Base-by-base conservation (phyloP, 169 alveolate genomes). In the Eimeria necatrix region DNA sequence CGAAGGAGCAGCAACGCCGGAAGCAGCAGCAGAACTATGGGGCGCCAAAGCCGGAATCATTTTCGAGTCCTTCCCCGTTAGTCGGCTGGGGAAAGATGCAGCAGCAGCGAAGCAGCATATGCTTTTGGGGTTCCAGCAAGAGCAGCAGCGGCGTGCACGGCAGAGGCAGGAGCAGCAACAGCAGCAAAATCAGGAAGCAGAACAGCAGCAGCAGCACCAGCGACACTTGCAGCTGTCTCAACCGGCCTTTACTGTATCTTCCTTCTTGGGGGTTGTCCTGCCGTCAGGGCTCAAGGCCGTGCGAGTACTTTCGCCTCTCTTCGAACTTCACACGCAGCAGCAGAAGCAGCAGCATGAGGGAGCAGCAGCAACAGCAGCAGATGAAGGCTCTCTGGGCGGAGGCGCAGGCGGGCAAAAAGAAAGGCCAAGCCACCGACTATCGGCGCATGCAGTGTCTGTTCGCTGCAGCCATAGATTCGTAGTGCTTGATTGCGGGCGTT, bases 381-480 rank as follows among this genome's bases (percentile, higher is more conserved):
- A 51, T 7, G 88, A 51, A 49, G 64, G 60, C 71, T 20, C 64
- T 3, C 60, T n/a, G 16, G 89, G 48, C 18, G 70, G 16, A 20
- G 89, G 49, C 14, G 53, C 14, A 8, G 20, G 89, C 70, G 20
- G 51, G 20, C 64, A 80, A n/a, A 80, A 80, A 24, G 89, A 80
- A 49, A 68, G 89, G 9, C 89, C 22, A 32, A 12, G 70, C 14
- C 89, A 80, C 49, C 10, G 89, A n/a, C 89, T 89, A 61, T 89
- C 94, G 20, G 94, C 94, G 53, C 95, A 91, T 46, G 95, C 95
- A 1, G 71, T 91, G 48, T 91, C 95, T 4, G 46, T 91, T 41
- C 89, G 90, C 24, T 53, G 91, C 88, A 91, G 95, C 95, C 85
- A 51, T 26, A 64, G 95, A 73, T 91, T 74, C 70, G 90, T 76